Evolutionary conservation across 1,284 basidiomycete genomes (phyloP).

Genomic region (Ganoderma meredithae): DNA sequence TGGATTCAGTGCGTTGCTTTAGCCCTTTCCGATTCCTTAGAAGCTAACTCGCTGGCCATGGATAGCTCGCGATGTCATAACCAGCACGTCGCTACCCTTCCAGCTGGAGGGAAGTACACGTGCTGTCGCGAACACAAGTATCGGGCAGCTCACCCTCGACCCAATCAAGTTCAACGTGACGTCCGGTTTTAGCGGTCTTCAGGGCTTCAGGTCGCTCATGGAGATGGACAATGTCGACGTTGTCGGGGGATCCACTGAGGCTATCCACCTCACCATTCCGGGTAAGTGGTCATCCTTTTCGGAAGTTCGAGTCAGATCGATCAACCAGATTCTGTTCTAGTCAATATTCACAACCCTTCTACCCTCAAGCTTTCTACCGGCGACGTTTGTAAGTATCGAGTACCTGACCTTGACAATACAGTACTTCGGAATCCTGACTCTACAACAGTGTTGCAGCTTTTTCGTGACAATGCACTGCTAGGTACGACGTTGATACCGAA

Average conservation of each 20-base stretch:
- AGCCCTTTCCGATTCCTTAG: background rate
- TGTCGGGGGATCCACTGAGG: constrained; percentile 67
- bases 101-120: constrained; percentile 68
- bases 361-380: constrained; percentile 69
- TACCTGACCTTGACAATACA: constrained; percentile 4
- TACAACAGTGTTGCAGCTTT: constrained; percentile 54
- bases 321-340: constrained; percentile 8
- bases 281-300: constrained; percentile 42
- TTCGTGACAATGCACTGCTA: constrained; percentile 57
- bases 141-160: constrained; percentile 76
- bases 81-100: constrained; percentile 57
- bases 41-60: background rate
- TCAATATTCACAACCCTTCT: constrained; percentile 75
- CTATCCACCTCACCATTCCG: constrained; percentile 66
- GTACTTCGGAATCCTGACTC: background rate
- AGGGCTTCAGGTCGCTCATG: constrained; percentile 66
- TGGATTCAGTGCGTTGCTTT: constrained; percentile 57
- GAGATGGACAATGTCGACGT: constrained; percentile 75
- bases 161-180: constrained; percentile 80
- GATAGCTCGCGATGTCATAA: constrained; percentile 60
- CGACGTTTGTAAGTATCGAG: constrained; percentile 60
- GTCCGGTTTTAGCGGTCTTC: constrained; percentile 69
- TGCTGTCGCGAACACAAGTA: constrained; percentile 70
- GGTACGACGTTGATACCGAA: constrained; percentile 71
- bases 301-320: background rate